Conservation (phyloP, 257 asterid species). For the Solanum virginianum region DNA sequence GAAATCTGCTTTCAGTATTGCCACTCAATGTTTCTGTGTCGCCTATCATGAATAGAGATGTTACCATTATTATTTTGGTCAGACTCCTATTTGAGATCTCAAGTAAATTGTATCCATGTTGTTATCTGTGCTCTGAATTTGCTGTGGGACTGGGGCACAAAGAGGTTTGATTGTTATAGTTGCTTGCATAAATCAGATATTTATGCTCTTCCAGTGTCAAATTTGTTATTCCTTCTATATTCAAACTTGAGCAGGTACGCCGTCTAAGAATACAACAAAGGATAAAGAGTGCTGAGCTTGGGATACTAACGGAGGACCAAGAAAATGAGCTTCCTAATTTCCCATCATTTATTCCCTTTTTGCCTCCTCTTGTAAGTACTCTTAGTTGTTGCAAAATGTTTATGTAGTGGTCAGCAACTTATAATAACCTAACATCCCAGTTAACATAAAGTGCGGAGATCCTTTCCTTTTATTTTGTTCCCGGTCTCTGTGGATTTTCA, state of each 20-base stretch:
- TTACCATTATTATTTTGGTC: background rate
- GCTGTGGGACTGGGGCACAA: background rate
- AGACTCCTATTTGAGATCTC: background rate
- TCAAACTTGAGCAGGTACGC: constrained; percentile 58
- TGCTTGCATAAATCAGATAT: background rate
- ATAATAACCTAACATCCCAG: background rate
- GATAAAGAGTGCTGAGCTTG: constrained; percentile 64
- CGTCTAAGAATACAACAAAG: constrained; percentile 89
- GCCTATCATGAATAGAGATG: background rate
- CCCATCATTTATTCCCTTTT: constrained; percentile 92
- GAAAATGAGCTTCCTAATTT: constrained; percentile 83
- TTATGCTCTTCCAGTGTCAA: background rate
- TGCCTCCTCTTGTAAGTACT: constrained; percentile 80
- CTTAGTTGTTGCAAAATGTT: background rate
- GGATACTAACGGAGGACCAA: constrained; percentile 49
- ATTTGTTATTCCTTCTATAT: background rate
- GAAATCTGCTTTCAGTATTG: background rate
- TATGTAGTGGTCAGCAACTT: background rate
- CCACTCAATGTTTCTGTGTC: background rate
- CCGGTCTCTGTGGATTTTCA: background rate
- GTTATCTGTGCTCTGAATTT: background rate
- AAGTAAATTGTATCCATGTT: background rate
- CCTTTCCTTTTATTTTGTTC: background rate
- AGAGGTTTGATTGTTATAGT: background rate
- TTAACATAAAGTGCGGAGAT: background rate